phyloP scores from a whole-genome alignment of 2,329 filamentous ascomycete genomes.

The Fusarium sp. region DNA sequence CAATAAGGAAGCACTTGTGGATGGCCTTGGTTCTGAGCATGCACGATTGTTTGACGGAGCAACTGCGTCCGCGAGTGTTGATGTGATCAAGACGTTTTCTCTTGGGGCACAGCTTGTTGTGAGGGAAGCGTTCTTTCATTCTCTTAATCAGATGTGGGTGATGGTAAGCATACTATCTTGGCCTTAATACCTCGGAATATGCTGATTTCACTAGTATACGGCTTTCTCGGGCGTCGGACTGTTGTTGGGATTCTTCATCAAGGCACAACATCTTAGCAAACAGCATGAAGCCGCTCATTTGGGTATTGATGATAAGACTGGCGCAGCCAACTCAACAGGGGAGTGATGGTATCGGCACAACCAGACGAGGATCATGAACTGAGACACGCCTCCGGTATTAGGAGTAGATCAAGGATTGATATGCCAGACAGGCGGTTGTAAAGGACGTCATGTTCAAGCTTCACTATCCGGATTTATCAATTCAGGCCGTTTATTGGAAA shows the following conservation, averaged over 20 bases:
- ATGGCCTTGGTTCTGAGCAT: constrained; percentile 58
- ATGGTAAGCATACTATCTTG: constrained; percentile 33
- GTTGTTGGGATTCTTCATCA: constrained; percentile 38
- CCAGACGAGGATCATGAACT: not conserved
- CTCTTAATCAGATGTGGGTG: constrained; percentile 46
- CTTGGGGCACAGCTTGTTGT: constrained; percentile 38
- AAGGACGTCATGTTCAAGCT: too few species aligned
- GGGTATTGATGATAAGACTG: constrained; percentile 15
- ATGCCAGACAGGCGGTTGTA: not conserved
- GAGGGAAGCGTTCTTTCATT: constrained; percentile 41
- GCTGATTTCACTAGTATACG: constrained; percentile 33
- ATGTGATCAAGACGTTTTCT: constrained; percentile 54
- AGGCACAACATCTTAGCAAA: constrained; percentile 38
- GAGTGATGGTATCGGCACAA: not conserved
- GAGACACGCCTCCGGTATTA: not conserved
- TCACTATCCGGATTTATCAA: too few species aligned
- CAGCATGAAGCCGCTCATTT: constrained; percentile 38
- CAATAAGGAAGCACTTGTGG: constrained; percentile 57
- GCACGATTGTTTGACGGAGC: constrained; percentile 63
- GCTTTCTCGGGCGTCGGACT: constrained; percentile 28
- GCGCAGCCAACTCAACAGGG: not conserved
- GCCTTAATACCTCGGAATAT: too few species aligned
- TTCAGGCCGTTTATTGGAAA: too few species aligned
- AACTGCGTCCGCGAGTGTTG: constrained; percentile 67
- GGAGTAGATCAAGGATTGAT: not conserved